Evolutionary conservation across 306 rosid species (phyloP).

Genomic region (Casuarina equisetifolia): DNA sequence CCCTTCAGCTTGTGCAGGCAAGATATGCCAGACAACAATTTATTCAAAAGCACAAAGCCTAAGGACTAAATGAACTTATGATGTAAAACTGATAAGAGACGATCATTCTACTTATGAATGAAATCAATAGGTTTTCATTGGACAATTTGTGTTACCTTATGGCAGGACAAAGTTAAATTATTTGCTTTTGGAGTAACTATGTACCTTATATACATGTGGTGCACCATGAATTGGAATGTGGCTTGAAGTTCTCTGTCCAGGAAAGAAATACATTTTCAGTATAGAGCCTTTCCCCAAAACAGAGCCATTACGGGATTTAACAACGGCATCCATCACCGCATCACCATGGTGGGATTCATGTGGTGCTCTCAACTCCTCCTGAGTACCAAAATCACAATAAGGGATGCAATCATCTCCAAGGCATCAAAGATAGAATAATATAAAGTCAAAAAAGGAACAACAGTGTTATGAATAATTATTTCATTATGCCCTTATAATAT

Average conservation of each 20-base stretch:
- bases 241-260: slow-evolving; percentile 87
- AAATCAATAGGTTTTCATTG: slow-evolving; percentile 40
- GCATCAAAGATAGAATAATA: background rate
- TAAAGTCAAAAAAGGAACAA: background rate
- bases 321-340: slow-evolving; percentile 83
- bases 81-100: slow-evolving; percentile 28
- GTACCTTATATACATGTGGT: slow-evolving; percentile 82
- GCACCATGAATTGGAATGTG: slow-evolving; percentile 79
- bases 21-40: background rate
- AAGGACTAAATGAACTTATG: slow-evolving; percentile 23
- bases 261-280: slow-evolving; percentile 91
- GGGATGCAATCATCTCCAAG: slow-evolving; percentile 22
- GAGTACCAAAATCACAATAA: slow-evolving; percentile 36
- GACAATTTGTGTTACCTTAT: slow-evolving; percentile 43
- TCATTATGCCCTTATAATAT: slow-evolving; percentile 7
- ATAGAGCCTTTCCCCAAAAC: slow-evolving; percentile 91
- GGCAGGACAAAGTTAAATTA: slow-evolving; percentile 44
- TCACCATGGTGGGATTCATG: slow-evolving; percentile 89
- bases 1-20: background rate
- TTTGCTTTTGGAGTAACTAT: slow-evolving; percentile 23
- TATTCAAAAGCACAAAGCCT: slow-evolving; percentile 6
- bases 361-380: slow-evolving; percentile 84
- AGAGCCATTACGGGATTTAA: slow-evolving; percentile 72
- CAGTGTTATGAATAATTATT: background rate
- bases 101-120: slow-evolving; percentile 42